Conservation (phyloP, 2,329 filamentous ascomycete genomes). For the Monosporascus cannonballus region DNA sequence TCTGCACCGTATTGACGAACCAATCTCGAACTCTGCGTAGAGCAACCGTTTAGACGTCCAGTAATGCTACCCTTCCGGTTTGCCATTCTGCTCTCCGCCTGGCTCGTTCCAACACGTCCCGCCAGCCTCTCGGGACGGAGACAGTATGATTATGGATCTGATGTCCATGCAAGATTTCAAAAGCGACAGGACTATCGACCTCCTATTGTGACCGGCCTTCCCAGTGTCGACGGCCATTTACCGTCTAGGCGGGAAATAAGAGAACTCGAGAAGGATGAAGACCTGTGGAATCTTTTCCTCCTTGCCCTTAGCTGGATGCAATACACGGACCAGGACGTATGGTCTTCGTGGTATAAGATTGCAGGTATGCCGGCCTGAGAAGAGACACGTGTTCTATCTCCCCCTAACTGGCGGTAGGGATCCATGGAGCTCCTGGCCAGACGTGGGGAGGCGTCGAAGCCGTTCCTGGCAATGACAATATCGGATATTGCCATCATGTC, state of each 20-base stretch:
- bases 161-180: slow-evolving; percentile 30
- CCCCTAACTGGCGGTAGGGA: slow-evolving; percentile 43
- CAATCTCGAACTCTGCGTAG: background rate
- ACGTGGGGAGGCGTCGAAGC: slow-evolving; percentile 48
- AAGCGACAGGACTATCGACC: slow-evolving; percentile 32
- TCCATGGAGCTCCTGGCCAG: slow-evolving; percentile 69
- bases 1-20: background rate
- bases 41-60: background rate
- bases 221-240: slow-evolving; percentile 32
- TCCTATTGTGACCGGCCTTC: slow-evolving; percentile 36
- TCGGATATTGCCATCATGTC: slow-evolving; percentile 72
- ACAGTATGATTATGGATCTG: slow-evolving; percentile 47
- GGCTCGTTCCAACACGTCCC: slow-evolving; percentile 2
- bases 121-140: slow-evolving; percentile 5
- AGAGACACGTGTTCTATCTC: background rate
- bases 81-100: slow-evolving; percentile 2
- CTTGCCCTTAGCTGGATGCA: slow-evolving; percentile 70
- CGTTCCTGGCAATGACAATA: slow-evolving; percentile 43
- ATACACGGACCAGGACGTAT: slow-evolving; percentile 53
- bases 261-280: slow-evolving; percentile 54
- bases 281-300: slow-evolving; percentile 72
- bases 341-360: slow-evolving; percentile 72
- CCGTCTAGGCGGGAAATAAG: slow-evolving; percentile 60
- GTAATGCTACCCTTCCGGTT: slow-evolving; percentile 6
- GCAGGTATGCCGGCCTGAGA: slow-evolving; percentile 45